Base-by-base conservation (phyloP, 345 rosid species). In the Noccaea caerulescens region DNA sequence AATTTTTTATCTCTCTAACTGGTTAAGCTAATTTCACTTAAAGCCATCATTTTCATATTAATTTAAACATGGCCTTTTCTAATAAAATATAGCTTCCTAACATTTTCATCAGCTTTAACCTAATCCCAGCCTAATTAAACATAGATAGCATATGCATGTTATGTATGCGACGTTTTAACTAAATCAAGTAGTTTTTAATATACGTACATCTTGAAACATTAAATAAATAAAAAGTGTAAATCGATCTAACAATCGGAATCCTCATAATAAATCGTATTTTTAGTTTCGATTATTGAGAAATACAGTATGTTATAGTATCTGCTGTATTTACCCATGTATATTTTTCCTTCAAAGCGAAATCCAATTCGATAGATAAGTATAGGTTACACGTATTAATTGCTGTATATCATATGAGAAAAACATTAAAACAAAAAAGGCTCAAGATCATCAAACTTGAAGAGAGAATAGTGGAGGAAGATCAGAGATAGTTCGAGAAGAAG, bases 391-490 rank as follows among this genome's bases (percentile, higher is more conserved):
- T 56, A 54, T 42, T 25, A 14, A 42, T 62, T 33, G 23, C 52
- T 23, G 34, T 53, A 54, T 43, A 55, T 14, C 8, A 46, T 18
- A 56, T 7, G 32, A 12, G 5, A 12, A 20, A 16, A 37, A 36
- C 44, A 52, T 51, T 10, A 20, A 58, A 58, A 59, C 23, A 59
- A 50, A 68, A 60, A 44, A 0, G 59, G 36, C 10, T 55, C 57
- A 68, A 58, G 53, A n/a, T 62, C 45, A 62, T 75, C 54, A 75
- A 68, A 75, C 74, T 62, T 75, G 79, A 46, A 61, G 51, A 62
- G 74, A 37, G 41, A 75, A 75, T 6, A 75, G 65, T 62, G 79
- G 79, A 69, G 79, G 79, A 68, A 75, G 65, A 30, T 75, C 79
- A 62, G 75, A 62, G 33, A 69, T 75, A 38, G 74, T 69, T 55